Base-by-base conservation (phyloP, 2,329 filamentous ascomycete genomes). In the Raffaelea ambrosiae region DNA sequence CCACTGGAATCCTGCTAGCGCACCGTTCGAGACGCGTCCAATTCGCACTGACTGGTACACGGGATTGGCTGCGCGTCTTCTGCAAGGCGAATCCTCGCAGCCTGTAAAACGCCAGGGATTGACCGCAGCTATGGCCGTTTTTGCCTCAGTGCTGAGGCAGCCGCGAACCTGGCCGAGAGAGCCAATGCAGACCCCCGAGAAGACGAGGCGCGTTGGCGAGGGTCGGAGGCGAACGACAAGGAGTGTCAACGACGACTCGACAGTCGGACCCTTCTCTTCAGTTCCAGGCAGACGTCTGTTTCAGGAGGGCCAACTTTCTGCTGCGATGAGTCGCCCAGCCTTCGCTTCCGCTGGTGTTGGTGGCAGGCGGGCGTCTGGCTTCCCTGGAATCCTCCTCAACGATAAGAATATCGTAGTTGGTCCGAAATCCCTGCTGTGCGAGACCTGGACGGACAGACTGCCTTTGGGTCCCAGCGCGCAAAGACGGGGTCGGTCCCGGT, bases 21-120 rank as follows among this genome's bases (percentile, higher is more conserved):
- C 43, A 46, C 43, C 35, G 46, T 46, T 43, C 45, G 38, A 38
- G 49, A 40, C 19, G 20, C 43, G 48, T 47, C 43, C 41, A 42
- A 45, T 43, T 36, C 29, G 39, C 44, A 29, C 41, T 31, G 23
- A 13, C 16, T 19, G 23, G 14, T 40, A 19, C 35, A 21, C 23
- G 26, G 21, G 18, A 51, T 44, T 44, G 48, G 44, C 31, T 31
- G 48, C 33, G 9, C 11, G 26, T 26, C 21, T 29, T 13, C 13
- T 29, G 26, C 26, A 7, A 13, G 26, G 26, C 7, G 13, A 29
- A 29, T 38, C 18, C 7, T 38, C 18, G 35, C 35, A 26, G 20
- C 20, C 16, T 42, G 40, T 42, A 42, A 13, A 42, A 38, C 31
- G 31, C 9, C 9, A 9, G 31, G 31, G 31, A 33, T 33, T 33